Base-by-base conservation (phyloP, 2,329 filamentous ascomycete species). In the Exophiala aquamarina region DNA sequence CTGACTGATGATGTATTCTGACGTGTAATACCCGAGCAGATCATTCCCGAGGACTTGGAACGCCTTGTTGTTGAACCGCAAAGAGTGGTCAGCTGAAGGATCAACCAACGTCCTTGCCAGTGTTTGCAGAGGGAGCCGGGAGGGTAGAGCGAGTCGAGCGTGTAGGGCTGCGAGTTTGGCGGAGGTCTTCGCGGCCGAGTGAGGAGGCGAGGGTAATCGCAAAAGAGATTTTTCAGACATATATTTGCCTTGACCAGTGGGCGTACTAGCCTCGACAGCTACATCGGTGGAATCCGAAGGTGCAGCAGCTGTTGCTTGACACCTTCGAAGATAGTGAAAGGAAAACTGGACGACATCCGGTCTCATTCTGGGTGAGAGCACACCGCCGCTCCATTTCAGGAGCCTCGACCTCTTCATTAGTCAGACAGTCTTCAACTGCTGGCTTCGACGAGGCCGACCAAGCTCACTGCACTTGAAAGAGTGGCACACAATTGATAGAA, bases 141-240 rank as follows among this genome's bases (percentile, higher is more conserved):
- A 78, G 18, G 91, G 85, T 47, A 98, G 82, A 32, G 83, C 82
- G 52, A 98, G 81, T 68, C 93, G 87, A 60, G 91, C 89, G 69
- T 96, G 91, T 36, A 98, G 82, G 56, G 93, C 91, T 55, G 90
- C 84, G 60, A 98, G 86, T 74, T 96, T 97, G 54, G 90, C 84
- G 37, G 92, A 97, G 57, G 75, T 69, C 50, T 76, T 71, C 34
- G 89, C 86, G 57, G 77, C 77, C 60, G 79, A 72, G 57, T 83
- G 82, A 44, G 79, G 79, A 57, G 89, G 89, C 61, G 89, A 92
- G 43, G 88, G 86, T 55, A 85, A 75, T 53, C 70, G 67, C 46
- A 70, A 66, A 56, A 64, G 61, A 47, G 62, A 55, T 59, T 63
- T 56, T 60, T 59, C 59, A 50, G 59, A 55, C 51, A 63, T 26